phyloP scores from a whole-genome alignment of 2,329 filamentous ascomycete genomes.

The Phaeoacremonium minimum region DNA sequence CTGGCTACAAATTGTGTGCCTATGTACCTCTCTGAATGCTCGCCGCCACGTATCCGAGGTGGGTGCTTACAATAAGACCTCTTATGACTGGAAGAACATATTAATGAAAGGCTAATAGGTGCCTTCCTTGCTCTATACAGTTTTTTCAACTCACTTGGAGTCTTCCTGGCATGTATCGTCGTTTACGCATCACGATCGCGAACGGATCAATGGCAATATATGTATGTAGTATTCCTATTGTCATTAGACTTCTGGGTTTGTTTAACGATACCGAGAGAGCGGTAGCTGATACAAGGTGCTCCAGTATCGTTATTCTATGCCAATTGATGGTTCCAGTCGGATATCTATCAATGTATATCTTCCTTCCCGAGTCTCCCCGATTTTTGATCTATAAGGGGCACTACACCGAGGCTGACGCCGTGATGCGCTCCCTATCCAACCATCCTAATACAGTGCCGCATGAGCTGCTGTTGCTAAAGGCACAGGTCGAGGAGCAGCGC shows the following conservation, averaged over 20 bases:
- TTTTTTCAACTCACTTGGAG: constrained; percentile 3
- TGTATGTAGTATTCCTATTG: no score
- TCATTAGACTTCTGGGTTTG: no score
- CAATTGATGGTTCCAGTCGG: constrained; percentile 3
- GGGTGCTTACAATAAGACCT: not conserved
- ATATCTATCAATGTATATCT: not conserved
- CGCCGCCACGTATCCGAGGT: constrained; percentile 2
- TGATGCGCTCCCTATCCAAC: not conserved
- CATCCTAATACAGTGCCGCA: no score
- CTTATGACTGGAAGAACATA: no score
- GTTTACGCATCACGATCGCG: no score
- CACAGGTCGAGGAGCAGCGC: not conserved
- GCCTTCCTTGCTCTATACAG: constrained; percentile 3
- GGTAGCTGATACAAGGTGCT: not conserved
- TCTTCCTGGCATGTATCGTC: constrained; percentile 1
- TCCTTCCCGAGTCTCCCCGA: constrained; percentile 5
- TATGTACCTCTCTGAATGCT: constrained; percentile 2
- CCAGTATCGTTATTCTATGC: constrained; percentile 1
- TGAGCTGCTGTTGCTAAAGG: no score
- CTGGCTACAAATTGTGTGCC: constrained; percentile 1
- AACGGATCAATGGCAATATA: no score
- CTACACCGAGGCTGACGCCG: constrained; percentile 3
- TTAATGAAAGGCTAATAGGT: no score
- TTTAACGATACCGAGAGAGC: no score
- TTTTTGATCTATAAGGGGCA: constrained; percentile 6